Base-by-base conservation (phyloP, 1,284 basidiomycete genomes). In the Xerocomus nothofagi region DNA sequence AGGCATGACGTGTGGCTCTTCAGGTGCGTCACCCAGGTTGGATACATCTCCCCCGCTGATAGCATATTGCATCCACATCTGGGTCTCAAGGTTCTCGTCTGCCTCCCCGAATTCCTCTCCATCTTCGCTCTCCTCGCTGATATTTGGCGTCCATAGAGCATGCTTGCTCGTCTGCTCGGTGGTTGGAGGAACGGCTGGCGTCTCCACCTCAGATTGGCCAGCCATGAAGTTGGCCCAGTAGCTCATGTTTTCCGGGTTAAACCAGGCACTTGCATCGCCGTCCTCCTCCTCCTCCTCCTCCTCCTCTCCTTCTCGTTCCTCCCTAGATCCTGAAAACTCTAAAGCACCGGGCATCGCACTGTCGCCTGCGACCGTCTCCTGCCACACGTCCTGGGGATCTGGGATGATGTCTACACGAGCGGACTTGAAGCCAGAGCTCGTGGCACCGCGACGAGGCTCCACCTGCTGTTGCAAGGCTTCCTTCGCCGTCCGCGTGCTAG, bases 91-190 rank as follows among this genome's bases (percentile, higher is more conserved):
- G 2, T 37, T 42, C 3, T 53, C 50, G 14, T 55, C 64, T 9
- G 11, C 47, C 1, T 29, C 62, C 7, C 40, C 62, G 10, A 43
- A 21, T 17, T 44, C 57, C 0, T 51, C 65, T 2, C 66, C 66
- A 2, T 62, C 63, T 0, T 63, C 64, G 27, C 53, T 61, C 29
- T 59, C 58, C 23, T 37, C 51, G 15, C 21, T 20, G 18, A 51
- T 47, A 12, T 56, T 57, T 1, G 72, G 71, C 27, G 62, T 73
- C 71, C 72, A 72, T 39, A 60, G 54, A 5, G 54, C 69, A 12
- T 73, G 71, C 44, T 66, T 65, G 17, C 53, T 57, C 21, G 50
- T 45, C 33, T 52, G 55, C 31, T 51, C 53, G n/a, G 49, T 44
- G 21, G 33, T 24, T 12, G 53, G 54, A n/a, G 51, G 32, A 14